Evolutionary conservation across 2,329 filamentous ascomycete species (phyloP).

Genomic region (Fusarium foetens): DNA sequence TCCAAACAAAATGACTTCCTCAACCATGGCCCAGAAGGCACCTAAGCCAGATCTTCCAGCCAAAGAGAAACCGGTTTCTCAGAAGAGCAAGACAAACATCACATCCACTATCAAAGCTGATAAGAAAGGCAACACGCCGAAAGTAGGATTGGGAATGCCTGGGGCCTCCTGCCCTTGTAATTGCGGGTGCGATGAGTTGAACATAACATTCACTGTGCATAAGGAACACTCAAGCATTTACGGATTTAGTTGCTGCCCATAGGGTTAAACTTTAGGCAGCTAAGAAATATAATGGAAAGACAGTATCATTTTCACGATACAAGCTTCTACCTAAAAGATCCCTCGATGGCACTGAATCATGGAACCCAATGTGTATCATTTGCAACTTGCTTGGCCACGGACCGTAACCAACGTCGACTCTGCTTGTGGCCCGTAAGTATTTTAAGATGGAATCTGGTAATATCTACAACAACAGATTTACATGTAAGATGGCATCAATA

Average conservation of each 20-base stretch:
- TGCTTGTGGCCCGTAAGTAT: not conserved
- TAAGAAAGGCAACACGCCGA: accelerated
- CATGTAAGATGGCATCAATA: not conserved
- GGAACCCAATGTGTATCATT: not conserved
- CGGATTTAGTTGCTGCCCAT: accelerated
- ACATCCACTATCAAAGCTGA: accelerated
- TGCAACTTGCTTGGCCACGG: accelerated
- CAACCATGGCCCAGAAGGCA: accelerated
- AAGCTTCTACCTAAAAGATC: accelerated
- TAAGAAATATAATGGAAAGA: accelerated
- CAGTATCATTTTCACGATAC: accelerated
- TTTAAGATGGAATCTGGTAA: accelerated
- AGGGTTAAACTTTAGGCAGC: accelerated
- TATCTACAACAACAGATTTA: accelerated
- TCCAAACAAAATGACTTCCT: not conserved
- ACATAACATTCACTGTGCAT: not conserved
- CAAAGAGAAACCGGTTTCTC: accelerated
- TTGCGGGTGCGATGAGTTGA: not conserved
- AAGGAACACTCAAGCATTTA: not conserved
- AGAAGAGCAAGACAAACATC: accelerated
- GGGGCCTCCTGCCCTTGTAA: accelerated
- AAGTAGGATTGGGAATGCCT: no score
- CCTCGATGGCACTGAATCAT: accelerated
- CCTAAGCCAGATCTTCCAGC: not conserved
- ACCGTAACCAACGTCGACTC: accelerated